Percentiles rank a stretch among this genome's conserved stretches.
These are phyloP conservation scores for Geranium brycei DNA, from an alignment of 345 rosid species.

Conservation along the genomic window DNA sequence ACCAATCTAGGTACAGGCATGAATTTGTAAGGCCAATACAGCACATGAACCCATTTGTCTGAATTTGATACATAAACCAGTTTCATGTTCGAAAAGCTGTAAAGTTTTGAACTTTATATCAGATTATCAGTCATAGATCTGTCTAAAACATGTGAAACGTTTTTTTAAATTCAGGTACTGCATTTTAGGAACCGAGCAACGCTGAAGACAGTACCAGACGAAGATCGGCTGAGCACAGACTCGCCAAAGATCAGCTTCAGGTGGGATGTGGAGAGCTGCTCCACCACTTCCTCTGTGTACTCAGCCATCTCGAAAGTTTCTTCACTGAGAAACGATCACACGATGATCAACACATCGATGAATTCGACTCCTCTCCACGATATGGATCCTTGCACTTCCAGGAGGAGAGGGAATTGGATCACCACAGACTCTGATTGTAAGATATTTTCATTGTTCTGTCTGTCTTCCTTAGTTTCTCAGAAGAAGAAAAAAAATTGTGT, in stretches of 20 bases:
- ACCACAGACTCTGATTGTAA: slow-evolving; percentile 87
- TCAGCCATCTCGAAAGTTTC: slow-evolving; percentile 44
- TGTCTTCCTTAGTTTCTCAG: background rate
- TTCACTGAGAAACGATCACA: slow-evolving; percentile 22
- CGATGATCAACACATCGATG: slow-evolving; percentile 22
- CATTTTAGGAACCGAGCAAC: slow-evolving; percentile 32
- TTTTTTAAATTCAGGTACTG: slow-evolving; percentile 25
- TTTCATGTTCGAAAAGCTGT: no score
- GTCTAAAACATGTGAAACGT: no score
- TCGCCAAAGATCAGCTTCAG: slow-evolving; percentile 63
- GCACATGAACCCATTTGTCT: no score
- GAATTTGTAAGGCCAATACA: no score
- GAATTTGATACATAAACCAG: no score
- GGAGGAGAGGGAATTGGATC: slow-evolving; percentile 74
- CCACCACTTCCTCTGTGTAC: slow-evolving; percentile 32
- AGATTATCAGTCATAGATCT: no score
- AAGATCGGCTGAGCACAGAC: slow-evolving; percentile 35
- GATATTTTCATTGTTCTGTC: slow-evolving; percentile 1
- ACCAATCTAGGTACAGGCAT: no score
- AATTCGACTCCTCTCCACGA: slow-evolving; percentile 29
- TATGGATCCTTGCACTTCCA: slow-evolving; percentile 11
- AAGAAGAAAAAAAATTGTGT: background rate
- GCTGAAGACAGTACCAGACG: slow-evolving; percentile 36
- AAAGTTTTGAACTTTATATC: no score
- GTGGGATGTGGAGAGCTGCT: slow-evolving; percentile 68